phyloP scores from a whole-genome alignment of 2,329 filamentous ascomycete species.

The Aspergillus ochraceus region DNA sequence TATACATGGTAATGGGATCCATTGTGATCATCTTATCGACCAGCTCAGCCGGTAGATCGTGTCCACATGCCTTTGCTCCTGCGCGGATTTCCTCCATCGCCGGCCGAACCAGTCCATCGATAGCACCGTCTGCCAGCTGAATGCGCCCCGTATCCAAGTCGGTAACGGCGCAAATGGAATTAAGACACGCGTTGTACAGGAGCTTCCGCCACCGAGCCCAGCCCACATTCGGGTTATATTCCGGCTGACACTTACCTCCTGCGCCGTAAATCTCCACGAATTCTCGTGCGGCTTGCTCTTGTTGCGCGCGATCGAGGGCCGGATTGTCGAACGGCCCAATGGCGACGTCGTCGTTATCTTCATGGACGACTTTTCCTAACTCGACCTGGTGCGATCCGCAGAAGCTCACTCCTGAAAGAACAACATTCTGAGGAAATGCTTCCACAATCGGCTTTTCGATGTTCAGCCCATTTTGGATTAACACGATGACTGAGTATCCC shows the following conservation, averaged over 20 bases:
- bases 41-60: constrained; percentile 11
- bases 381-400: constrained; percentile 52
- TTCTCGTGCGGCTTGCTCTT: constrained; percentile 35
- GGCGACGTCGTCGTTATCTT: constrained; percentile 51
- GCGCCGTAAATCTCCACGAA: constrained; percentile 53
- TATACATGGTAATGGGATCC: constrained; percentile 50
- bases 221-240: constrained; percentile 35
- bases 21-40: constrained; percentile 14
- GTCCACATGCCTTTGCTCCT: constrained; percentile 18
- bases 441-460: constrained; percentile 57
- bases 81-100: constrained; percentile 55
- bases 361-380: constrained; percentile 53
- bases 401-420: constrained; percentile 55
- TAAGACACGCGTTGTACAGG: constrained; percentile 52
- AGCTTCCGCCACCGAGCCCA: constrained; percentile 38
- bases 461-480: constrained; percentile 64
- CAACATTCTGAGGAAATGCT: constrained; percentile 52
- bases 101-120: constrained; percentile 52
- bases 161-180: constrained; percentile 52
- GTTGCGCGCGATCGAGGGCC: constrained; percentile 4
- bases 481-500: constrained; percentile 53
- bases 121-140: constrained; percentile 42
- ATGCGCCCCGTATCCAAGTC: constrained; percentile 54
- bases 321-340: constrained; percentile 51
- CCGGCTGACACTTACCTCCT: constrained; percentile 45